These are phyloP conservation scores for Lentinula boryana DNA, from an alignment of 768 basidiomycete genomes.

Conservation along the genomic window DNA sequence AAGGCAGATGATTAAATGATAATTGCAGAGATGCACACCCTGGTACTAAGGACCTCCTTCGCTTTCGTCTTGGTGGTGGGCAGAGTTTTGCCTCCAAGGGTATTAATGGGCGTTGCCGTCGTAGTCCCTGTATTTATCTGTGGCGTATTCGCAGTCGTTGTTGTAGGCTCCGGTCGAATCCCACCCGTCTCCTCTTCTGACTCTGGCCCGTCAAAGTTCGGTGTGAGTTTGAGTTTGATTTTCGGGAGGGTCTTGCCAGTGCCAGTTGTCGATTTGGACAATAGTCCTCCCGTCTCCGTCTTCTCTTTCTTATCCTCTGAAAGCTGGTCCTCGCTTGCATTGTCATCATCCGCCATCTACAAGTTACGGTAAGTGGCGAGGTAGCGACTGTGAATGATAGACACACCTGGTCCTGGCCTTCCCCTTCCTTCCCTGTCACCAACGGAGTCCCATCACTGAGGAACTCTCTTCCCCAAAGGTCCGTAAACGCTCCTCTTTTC, in stretches of 20 bases:
- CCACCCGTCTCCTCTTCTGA: slow-evolving; percentile 3
- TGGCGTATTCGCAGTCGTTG: background rate
- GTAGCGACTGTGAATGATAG: background rate
- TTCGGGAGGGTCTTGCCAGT: slow-evolving; percentile 3
- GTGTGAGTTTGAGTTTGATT: slow-evolving; percentile 2
- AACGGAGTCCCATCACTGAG: background rate
- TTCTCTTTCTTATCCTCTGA: background rate
- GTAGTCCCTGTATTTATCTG: background rate
- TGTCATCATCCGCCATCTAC: background rate
- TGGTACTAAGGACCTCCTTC: background rate
- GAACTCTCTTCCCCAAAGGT: background rate
- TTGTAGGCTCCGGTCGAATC: background rate
- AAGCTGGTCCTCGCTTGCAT: background rate
- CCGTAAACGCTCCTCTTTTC: background rate
- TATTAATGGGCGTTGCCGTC: background rate
- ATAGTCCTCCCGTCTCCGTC: background rate
- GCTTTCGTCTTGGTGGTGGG: background rate
- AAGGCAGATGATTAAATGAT: background rate
- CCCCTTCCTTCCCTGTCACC: background rate
- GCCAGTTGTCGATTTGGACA: background rate
- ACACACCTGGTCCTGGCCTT: background rate
- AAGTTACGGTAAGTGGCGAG: background rate
- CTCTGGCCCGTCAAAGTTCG: slow-evolving; percentile 2
- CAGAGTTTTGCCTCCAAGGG: background rate
- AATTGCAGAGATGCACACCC: background rate